These are phyloP conservation scores for Kuraishia piskuri DNA, from an alignment of 805 yeast genomes.

Conservation along the genomic window DNA sequence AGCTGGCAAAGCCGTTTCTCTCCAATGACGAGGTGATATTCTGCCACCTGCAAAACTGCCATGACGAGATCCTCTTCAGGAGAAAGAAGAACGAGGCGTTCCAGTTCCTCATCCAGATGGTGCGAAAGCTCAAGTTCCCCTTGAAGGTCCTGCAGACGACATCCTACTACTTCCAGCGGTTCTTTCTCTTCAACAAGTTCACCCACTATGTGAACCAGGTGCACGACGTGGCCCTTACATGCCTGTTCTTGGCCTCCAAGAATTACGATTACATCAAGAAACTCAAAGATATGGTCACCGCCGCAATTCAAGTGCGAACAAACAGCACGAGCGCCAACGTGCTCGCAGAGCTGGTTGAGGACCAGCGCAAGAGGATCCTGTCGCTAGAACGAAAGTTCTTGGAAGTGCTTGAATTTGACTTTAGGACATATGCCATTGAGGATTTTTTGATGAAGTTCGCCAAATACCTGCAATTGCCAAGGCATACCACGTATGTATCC, in stretches of 20 bases:
- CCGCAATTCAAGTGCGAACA: slow-evolving; percentile 22
- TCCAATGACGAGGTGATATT: slow-evolving; percentile 18
- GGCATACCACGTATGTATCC: slow-evolving; percentile 42
- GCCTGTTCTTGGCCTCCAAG: slow-evolving; percentile 65
- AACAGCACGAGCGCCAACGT: slow-evolving; percentile 9
- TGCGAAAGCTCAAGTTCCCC: slow-evolving; percentile 55
- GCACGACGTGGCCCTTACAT: slow-evolving; percentile 57
- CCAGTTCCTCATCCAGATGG: slow-evolving; percentile 43
- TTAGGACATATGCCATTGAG: slow-evolving; percentile 61
- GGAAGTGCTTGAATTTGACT: slow-evolving; percentile 75
- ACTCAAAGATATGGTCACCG: slow-evolving; percentile 44
- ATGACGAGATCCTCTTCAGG: slow-evolving; percentile 14
- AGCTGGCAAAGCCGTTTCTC: slow-evolving; percentile 26
- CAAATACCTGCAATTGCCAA: slow-evolving; percentile 37
- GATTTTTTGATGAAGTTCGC: slow-evolving; percentile 54
- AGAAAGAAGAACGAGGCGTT: slow-evolving; percentile 30
- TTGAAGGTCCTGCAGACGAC: slow-evolving; percentile 60
- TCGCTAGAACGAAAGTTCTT: slow-evolving; percentile 61
- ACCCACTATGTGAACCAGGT: slow-evolving; percentile 35
- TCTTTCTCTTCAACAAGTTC: slow-evolving; percentile 55
- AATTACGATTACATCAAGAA: slow-evolving; percentile 82
- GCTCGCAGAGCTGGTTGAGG: slow-evolving; percentile 33
- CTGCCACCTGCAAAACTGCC: slow-evolving; percentile 10
- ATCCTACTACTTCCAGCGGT: slow-evolving; percentile 66
- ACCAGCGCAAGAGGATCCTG: slow-evolving; percentile 47